Evolutionary conservation across 768 basidiomycete species (phyloP).

Genomic region (Antrodiella citrinella): DNA sequence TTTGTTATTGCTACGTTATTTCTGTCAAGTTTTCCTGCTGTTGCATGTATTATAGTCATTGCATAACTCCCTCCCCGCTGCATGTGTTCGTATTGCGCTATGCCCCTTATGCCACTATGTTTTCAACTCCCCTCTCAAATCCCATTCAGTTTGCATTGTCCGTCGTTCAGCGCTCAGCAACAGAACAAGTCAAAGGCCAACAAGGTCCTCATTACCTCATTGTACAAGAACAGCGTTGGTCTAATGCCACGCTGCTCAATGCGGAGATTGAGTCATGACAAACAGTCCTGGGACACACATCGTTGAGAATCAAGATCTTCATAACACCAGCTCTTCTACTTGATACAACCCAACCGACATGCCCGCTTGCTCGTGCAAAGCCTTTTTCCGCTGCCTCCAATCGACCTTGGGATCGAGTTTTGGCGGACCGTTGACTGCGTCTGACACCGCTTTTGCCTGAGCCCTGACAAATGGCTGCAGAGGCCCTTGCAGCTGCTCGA

Average conservation of each 20-base stretch:
- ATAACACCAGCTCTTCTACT: constrained; percentile 50
- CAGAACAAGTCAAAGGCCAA: too few species aligned
- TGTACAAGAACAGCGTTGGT: too few species aligned
- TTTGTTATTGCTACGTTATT: not conserved
- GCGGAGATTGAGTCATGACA: too few species aligned
- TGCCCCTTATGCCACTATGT: not conserved
- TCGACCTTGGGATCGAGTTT: constrained; percentile 19
- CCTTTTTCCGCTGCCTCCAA: constrained; percentile 35
- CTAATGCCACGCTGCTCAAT: too few species aligned
- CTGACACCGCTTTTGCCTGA: constrained; percentile 40
- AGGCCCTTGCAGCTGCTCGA: constrained; percentile 51
- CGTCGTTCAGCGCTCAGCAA: too few species aligned
- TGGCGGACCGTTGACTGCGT: constrained; percentile 26
- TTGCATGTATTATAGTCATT: not conserved
- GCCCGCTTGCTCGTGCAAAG: constrained; percentile 42
- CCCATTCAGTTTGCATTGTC: too few species aligned
- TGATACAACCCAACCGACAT: constrained; percentile 59
- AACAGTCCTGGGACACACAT: too few species aligned
- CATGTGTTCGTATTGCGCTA: not conserved
- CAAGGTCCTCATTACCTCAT: too few species aligned
- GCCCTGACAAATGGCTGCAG: constrained; percentile 56
- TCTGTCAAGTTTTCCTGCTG: not conserved
- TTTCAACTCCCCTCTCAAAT: too few species aligned
- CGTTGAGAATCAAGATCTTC: too few species aligned
- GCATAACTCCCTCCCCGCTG: not conserved